phyloP scores from a whole-genome alignment of 2,329 filamentous ascomycete species.

The Stachybotrys echinatus region DNA sequence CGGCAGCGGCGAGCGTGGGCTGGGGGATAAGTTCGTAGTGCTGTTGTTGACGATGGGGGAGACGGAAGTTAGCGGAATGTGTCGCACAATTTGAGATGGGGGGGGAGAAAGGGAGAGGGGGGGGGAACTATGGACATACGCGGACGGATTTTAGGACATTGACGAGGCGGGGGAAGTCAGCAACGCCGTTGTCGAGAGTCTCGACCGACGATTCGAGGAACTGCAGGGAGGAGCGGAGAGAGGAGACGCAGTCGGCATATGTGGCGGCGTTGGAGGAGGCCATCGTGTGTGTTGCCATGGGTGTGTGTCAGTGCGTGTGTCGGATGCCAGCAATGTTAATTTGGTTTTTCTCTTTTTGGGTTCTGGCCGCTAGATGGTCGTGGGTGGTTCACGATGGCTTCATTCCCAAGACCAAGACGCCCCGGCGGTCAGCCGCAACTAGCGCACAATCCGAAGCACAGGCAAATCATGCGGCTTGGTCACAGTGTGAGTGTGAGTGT shows the following conservation, averaged over 20 bases:
- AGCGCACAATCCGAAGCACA: background rate
- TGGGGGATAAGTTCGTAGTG: slow-evolving; percentile 93
- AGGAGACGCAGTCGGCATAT: slow-evolving; percentile 55
- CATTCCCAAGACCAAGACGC: background rate
- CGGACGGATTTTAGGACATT: slow-evolving; percentile 53
- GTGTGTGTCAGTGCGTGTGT: background rate
- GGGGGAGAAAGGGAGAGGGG: background rate
- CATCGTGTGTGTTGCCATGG: slow-evolving; percentile 15
- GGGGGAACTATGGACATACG: slow-evolving; percentile 29
- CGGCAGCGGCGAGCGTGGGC: slow-evolving; percentile 73
- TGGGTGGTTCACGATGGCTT: slow-evolving; percentile 2
- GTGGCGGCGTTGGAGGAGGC: slow-evolving; percentile 29
- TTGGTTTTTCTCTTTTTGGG: background rate
- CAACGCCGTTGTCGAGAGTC: slow-evolving; percentile 49
- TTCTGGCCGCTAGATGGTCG: slow-evolving; percentile 7
- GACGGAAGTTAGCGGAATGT: too few species aligned
- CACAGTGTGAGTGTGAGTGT: too few species aligned
- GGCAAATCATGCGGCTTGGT: too few species aligned
- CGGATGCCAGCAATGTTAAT: background rate
- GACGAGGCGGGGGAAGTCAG: slow-evolving; percentile 52
- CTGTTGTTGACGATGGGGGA: slow-evolving; percentile 33
- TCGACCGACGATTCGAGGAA: slow-evolving; percentile 56
- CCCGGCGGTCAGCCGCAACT: background rate
- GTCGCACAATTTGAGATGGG: too few species aligned
- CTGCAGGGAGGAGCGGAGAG: slow-evolving; percentile 53